These are phyloP conservation scores for Pholiota conissans DNA, from an alignment of 768 basidiomycete species.

Conservation along the genomic window DNA sequence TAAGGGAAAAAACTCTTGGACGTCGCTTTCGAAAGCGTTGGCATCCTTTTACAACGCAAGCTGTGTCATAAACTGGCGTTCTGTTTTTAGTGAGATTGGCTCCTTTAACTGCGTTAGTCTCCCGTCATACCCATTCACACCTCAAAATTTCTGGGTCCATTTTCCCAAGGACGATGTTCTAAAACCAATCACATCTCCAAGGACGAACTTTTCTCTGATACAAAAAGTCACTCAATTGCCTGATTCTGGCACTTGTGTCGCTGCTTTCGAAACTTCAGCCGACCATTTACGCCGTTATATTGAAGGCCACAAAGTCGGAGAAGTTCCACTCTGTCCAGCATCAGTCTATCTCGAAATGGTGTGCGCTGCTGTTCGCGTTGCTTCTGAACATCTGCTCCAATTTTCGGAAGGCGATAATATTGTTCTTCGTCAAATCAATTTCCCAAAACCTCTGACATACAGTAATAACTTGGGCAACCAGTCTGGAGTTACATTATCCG, in stretches of 20 bases:
- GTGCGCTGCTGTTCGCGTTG: conserved; percentile 42
- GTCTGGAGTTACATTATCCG: conserved; percentile 33
- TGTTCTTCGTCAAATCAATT: conserved; percentile 44
- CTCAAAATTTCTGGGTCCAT: conserved; percentile 55
- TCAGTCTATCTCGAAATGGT: conserved; percentile 64
- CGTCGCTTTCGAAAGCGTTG: conserved; percentile 45
- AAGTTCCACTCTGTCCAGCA: conserved; percentile 59
- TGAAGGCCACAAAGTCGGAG: conserved; percentile 57
- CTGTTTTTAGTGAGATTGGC: conserved; percentile 47
- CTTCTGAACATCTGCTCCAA: conserved; percentile 20
- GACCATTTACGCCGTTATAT: conserved; percentile 43
- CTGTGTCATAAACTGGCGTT: conserved; percentile 51
- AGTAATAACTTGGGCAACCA: conserved; percentile 26
- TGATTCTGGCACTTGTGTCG: conserved; percentile 27
- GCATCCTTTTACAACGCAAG: conserved; percentile 46
- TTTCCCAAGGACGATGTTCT: conserved; percentile 32
- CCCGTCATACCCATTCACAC: conserved; percentile 65
- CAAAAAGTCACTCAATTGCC: conserved; percentile 42
- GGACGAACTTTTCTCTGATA: conserved; percentile 11
- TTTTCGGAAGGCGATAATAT: conserved; percentile 30
- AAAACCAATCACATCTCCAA: neutral
- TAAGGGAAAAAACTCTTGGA: conserved; percentile 43
- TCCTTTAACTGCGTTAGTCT: conserved; percentile 45
- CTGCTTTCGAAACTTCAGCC: conserved; percentile 58
- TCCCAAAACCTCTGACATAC: conserved; percentile 55